A percentile compares a stretch with the other conserved stretches of the same genome.
Conservation (phyloP, 192 early-diverging fungal genomes). For the Coemansia sp. region DNA sequence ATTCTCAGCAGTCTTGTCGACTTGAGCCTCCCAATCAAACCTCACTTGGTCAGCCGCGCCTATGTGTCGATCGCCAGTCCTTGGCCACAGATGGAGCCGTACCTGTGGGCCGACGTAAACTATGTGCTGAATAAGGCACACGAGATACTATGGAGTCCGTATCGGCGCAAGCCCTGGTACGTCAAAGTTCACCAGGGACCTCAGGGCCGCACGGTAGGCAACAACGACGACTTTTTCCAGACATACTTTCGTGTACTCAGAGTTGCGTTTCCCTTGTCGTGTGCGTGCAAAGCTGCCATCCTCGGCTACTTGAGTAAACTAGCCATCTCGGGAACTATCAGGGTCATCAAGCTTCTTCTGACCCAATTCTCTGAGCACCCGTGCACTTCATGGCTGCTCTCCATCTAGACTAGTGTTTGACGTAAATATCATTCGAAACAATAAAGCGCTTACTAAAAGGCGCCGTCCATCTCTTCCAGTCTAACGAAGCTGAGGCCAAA, state of each 20-base stretch:
- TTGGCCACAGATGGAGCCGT: slow-evolving; percentile 40
- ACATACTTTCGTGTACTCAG: slow-evolving; percentile 14
- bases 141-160: slow-evolving; percentile 13
- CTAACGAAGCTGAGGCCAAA: slow-evolving; percentile 64
- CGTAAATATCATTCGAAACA: neutral
- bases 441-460: slow-evolving; percentile 12
- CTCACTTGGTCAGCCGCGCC: neutral
- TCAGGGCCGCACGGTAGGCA: slow-evolving; percentile 9
- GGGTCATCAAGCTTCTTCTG: neutral
- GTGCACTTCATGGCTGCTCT: neutral
- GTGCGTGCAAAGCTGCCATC: slow-evolving; percentile 3
- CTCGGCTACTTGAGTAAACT: neutral
- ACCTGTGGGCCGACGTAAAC: slow-evolving; percentile 42
- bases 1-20: slow-evolving; percentile 39
- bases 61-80: slow-evolving; percentile 32
- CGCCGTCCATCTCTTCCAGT: slow-evolving; percentile 47
- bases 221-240: slow-evolving; percentile 19
- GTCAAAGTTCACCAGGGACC: neutral
- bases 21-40: slow-evolving; percentile 22
- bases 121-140: slow-evolving; percentile 11
- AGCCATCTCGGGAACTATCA: neutral
- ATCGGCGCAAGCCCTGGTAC: slow-evolving; percentile 35
- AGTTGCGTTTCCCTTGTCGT: slow-evolving; percentile 21
- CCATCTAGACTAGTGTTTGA: neutral
- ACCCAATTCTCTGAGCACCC: neutral